Evolutionary conservation across 2,329 filamentous ascomycete species (phyloP), one percentile per base, ranked within the genome.

Genomic region (Fusarium keratoplasticum): DNA sequence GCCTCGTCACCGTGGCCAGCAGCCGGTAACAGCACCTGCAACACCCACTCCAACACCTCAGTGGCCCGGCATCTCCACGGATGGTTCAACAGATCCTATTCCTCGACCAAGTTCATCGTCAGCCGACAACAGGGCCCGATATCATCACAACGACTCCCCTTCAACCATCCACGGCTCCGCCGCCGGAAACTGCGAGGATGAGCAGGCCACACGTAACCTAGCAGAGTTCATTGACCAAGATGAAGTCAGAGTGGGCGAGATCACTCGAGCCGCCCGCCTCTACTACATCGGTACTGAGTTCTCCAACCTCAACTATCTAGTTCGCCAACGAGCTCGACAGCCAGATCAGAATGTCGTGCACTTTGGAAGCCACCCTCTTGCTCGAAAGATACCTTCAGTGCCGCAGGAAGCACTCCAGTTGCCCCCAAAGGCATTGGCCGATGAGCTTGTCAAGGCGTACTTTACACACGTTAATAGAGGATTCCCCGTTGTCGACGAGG

Each of bases 271-370:
- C 4, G 85, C 86, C 18, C 84, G 87, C 27, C 84, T 87, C 13
- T 87, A 87, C 65, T 89, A 88, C 73, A 87, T 89, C 52, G 88
- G 88, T 8, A 86, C 87, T 64, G 87, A 89, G 70, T 84, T 88
- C 67, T 89, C 88, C 36, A 89, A 89, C 67, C 83, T 89, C 73
- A 87, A 87, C 64, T 88, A 89, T 71, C 80, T 89, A 47, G 84
- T 89, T 31, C 85, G 86, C 14, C 87, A 89, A 69, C 85, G 86
- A 67, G 79, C 81, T 13, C 69, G 77, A 14, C 72, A 78, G 47
- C 63, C 75, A 22, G 67, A 79, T 14, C 74, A 78, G 29, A 69
- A 73, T 61, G 77, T 81, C 6, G 76, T 81, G 31, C 83, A 85
- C 71, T 84, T 82, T 50, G 76, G 76, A 29, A 83, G 79, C 31